A percentile compares a stretch with the other conserved stretches of the same genome.
Conservation (phyloP, 129 eudicot genomes). For the Pittosporum tobira region DNA sequence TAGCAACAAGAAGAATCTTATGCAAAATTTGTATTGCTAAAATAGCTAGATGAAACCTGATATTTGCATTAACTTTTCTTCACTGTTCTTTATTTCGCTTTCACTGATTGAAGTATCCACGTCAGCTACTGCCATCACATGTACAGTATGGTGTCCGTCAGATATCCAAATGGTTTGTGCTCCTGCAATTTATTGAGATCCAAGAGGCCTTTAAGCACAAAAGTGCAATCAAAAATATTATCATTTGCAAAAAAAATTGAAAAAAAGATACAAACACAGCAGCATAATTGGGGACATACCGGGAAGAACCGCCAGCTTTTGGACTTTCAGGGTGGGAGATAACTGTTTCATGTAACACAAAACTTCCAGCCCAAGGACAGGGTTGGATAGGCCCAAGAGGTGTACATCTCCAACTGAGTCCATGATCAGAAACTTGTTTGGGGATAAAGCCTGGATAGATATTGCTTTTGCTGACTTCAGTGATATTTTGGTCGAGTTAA, state of each 20-base stretch:
- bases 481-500: conserved; percentile 16
- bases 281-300: conserved; percentile 51
- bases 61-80: conserved; percentile 29
- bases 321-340: conserved; percentile 56
- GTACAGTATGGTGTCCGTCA: conserved; percentile 69
- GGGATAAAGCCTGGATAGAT: conserved; percentile 57
- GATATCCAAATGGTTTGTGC: conserved; percentile 71
- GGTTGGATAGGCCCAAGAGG: conserved; percentile 39
- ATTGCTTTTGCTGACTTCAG: conserved; percentile 46
- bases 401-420: conserved; percentile 64
- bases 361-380: conserved; percentile 39
- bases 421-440: conserved; percentile 53
- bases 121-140: conserved; percentile 43
- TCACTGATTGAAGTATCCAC: conserved; percentile 30
- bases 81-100: conserved; percentile 29
- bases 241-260: conserved; percentile 1
- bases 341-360: conserved; percentile 43
- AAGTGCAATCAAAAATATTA: neutral
- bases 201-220: conserved; percentile 5
- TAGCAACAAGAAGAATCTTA: neutral
- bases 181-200: conserved; percentile 38
- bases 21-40: no score
- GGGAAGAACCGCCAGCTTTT: conserved; percentile 57
- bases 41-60: conserved; percentile 60
- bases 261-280: conserved; percentile 12